Base-by-base conservation (phyloP, 2,329 filamentous ascomycete genomes). In the Knufia fluminis region DNA sequence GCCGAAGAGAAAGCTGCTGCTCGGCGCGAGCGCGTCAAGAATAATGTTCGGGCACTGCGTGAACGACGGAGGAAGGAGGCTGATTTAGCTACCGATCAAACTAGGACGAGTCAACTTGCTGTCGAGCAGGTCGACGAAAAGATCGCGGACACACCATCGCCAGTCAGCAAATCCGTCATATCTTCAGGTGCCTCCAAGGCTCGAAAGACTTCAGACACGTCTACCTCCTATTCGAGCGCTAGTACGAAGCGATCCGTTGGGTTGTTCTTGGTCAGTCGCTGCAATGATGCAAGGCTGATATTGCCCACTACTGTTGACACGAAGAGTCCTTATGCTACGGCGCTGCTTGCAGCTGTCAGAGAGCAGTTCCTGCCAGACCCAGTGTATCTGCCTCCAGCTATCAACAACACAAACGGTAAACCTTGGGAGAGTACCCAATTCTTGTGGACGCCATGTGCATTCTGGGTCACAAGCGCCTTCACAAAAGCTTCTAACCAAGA, bases 1-100 rank as follows among this genome's bases (percentile, higher is more conserved):
- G 48, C 35, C 8, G 51, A 53, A 22, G 51, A 53, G 19, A 52
- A 45, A 33, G 51, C 51, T 12, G 51, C 51, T 23, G 31, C 40
- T 12, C 48, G 51, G n/a, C 39, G 51, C 12, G 51, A 53, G 38
- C 44, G 49, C 17, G 51, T 53, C n/a, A 28, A 48, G 23, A 32
- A 51, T 7, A 51, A 53, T 40, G 51, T 53, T 9, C 43, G 49
- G 32, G 51, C 51, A 22, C 43, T 40, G 35, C 48, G 51, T 4
- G 40, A 51, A 40, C 33, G 51, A 17, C 26, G 49, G 19, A 40
- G 31, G 26, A 33, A 43, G 32, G 24, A 32, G 12, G 24, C 44
- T n/a, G 44, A 16, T 7, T 19, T 35, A 3, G 14, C 23, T 14
- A 17, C n/a, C 31, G 33, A 23, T 22, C 14, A 4, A 2, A n/a